Evolutionary conservation across 345 rosid species (phyloP).

Genomic region (Arabis hirsuta): DNA sequence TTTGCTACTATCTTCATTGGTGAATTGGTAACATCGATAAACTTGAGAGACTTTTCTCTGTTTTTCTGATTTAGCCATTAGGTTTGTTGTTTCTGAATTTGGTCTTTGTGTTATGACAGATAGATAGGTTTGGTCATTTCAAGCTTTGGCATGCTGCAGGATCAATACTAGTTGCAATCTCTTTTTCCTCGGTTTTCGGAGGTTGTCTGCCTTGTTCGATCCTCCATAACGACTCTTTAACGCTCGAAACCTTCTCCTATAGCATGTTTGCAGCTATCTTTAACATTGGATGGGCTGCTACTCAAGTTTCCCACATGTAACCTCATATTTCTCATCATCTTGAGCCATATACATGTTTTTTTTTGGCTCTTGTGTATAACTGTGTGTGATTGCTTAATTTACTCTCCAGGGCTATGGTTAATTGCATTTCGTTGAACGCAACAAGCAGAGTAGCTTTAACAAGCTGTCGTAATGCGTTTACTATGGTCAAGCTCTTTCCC

Average conservation of each 20-base stretch:
- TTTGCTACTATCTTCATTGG: constrained; percentile 78
- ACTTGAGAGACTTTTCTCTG: background rate
- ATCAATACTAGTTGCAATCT: constrained; percentile 82
- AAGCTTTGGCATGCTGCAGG: constrained; percentile 97
- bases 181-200: constrained; percentile 96
- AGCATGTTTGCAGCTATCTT: constrained; percentile 88
- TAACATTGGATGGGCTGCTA: constrained; percentile 96
- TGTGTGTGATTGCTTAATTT: constrained; percentile 1
- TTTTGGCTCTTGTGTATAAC: background rate
- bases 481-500: constrained; percentile 63
- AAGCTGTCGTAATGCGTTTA: constrained; percentile 95
- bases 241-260: constrained; percentile 73
- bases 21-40: constrained; percentile 63
- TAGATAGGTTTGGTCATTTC: constrained; percentile 98
- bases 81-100: background rate
- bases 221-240: constrained; percentile 52
- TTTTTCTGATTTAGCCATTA: constrained; percentile 2
- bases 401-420: constrained; percentile 83
- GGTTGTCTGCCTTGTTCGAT: constrained; percentile 80
- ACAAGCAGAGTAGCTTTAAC: constrained; percentile 86
- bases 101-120: constrained; percentile 50
- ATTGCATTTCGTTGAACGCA: constrained; percentile 85
- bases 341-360: background rate
- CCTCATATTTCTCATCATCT: constrained; percentile 8
- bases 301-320: constrained; percentile 99